phyloP scores from a whole-genome alignment of 805 yeast genomes.

The Saccharomycopsis fermentans region DNA sequence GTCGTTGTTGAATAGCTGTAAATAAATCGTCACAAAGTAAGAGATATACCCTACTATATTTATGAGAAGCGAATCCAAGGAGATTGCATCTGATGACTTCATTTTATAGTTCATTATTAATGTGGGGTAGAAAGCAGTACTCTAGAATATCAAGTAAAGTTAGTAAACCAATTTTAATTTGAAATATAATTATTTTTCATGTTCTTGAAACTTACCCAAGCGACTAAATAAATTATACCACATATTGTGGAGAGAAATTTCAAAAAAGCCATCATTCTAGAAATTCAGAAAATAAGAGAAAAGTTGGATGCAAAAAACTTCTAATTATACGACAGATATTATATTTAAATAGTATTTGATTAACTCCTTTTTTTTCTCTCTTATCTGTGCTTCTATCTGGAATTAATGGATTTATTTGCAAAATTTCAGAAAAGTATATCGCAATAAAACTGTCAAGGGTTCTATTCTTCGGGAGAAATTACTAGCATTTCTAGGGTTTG shows the following conservation, averaged over 20 bases:
- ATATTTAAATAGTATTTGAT: too few species aligned
- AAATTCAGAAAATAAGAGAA: too few species aligned
- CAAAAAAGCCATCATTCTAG: background rate
- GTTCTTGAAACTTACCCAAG: background rate
- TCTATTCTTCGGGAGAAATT: too few species aligned
- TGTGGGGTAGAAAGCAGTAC: slow-evolving; percentile 18
- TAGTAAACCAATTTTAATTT: background rate
- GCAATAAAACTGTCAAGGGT: too few species aligned
- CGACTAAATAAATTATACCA: background rate
- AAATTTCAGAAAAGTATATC: too few species aligned
- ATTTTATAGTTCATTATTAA: slow-evolving; percentile 13
- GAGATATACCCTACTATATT: slow-evolving; percentile 15
- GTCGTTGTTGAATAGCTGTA: slow-evolving; percentile 11
- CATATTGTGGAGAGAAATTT: background rate
- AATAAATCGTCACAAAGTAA: slow-evolving; percentile 16
- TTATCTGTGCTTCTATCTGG: too few species aligned
- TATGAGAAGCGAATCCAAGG: slow-evolving; percentile 14
- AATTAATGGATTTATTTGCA: too few species aligned
- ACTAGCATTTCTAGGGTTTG: background rate
- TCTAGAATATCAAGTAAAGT: background rate
- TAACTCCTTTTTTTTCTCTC: too few species aligned
- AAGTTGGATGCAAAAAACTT: too few species aligned
- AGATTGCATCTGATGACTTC: slow-evolving; percentile 16
- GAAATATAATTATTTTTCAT: too few species aligned
- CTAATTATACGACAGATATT: too few species aligned